Evolutionary conservation across 495 filamentous ascomycete genomes (phyloP), one percentile per base, ranked within the genome.

Genomic region (Neurospora sp.): DNA sequence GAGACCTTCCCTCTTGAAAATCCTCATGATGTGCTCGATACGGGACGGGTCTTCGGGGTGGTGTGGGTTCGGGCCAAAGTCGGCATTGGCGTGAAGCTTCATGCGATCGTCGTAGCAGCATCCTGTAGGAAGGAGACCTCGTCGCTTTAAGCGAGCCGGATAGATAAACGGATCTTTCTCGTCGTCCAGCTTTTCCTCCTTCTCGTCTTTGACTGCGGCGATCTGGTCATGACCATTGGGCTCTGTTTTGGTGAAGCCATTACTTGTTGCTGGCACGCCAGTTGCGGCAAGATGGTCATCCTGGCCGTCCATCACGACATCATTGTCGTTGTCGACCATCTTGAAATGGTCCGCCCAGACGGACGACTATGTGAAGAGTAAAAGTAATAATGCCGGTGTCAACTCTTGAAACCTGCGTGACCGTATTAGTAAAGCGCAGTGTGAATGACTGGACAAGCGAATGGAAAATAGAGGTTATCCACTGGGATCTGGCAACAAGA

Each of bases 31-130:
- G 76, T 90, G 89, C 70, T 91, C 91, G 70, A 98, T 98, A 7
- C 96, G 89, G 37, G 93, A 87, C 0, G 96, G 96, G 75, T 98
- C 94, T 82, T 99, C 96, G 1, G 96, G 96, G 75, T 99, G 96
- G 72, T 93, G 89, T 20, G 95, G 92, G 54, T 85, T 85, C 62
- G 80, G 85, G 77, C 78, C 87, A 87, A 82, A 87, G 75, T 92
- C 88, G 6, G 93, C 87, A 77, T 97, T 96, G 42, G 90, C 90
- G 78, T 99, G 96, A 74, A 92, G 90, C 71, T 94, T 92, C 96
- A 99, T 99, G 23, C 94, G 89, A 35, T 89, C 87, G 83, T 99
- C 96, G 80, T 98, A 99, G 75, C 93, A 96, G 59, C 92, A 86
- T 42, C 96, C 90, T 9, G 92, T 92, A 5, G 92, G 82, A 69